phyloP scores from a whole-genome alignment of 441 rosid species.

The Sinapis alba region DNA sequence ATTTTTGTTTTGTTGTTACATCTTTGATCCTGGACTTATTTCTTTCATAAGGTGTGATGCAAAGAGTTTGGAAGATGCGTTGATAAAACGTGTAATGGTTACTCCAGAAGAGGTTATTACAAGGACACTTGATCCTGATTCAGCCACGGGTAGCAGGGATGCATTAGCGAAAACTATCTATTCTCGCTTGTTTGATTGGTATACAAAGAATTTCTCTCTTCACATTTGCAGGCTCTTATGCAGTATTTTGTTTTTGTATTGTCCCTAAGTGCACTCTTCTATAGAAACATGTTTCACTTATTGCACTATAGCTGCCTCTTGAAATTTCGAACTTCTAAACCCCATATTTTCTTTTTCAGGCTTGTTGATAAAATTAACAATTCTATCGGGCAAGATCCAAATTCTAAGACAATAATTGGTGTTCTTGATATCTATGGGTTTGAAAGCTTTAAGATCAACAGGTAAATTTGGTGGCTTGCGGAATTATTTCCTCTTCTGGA shows the following conservation, averaged over 20 bases:
- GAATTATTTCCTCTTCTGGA: conserved; percentile 2
- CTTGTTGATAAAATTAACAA: conserved; percentile 73
- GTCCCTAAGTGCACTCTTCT: background rate
- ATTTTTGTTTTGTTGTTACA: conserved; percentile 17
- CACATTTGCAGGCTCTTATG: background rate
- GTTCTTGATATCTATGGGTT: conserved; percentile 86
- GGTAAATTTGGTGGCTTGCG: conserved; percentile 46
- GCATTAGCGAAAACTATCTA: conserved; percentile 96
- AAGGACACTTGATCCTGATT: conserved; percentile 93
- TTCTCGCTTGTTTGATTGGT: conserved; percentile 99
- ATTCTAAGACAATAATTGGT: conserved; percentile 70
- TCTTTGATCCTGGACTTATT: conserved; percentile 33
- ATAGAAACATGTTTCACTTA: conserved; percentile 11
- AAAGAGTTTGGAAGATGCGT: conserved; percentile 93
- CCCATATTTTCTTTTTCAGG: conserved; percentile 45
- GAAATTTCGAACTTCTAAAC: background rate
- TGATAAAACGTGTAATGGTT: conserved; percentile 99
- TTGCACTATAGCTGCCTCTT: conserved; percentile 11
- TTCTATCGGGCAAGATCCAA: conserved; percentile 85
- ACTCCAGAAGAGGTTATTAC: conserved; percentile 99
- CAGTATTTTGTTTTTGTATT: background rate
- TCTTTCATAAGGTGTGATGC: conserved; percentile 75
- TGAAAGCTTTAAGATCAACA: conserved; percentile 76
- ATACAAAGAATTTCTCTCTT: conserved; percentile 31
- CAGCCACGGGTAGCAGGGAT: conserved; percentile 93